Percentiles rank a stretch among this genome's conserved stretches.
Conservation (phyloP, 768 basidiomycete genomes). For the Harrya chromipes region DNA sequence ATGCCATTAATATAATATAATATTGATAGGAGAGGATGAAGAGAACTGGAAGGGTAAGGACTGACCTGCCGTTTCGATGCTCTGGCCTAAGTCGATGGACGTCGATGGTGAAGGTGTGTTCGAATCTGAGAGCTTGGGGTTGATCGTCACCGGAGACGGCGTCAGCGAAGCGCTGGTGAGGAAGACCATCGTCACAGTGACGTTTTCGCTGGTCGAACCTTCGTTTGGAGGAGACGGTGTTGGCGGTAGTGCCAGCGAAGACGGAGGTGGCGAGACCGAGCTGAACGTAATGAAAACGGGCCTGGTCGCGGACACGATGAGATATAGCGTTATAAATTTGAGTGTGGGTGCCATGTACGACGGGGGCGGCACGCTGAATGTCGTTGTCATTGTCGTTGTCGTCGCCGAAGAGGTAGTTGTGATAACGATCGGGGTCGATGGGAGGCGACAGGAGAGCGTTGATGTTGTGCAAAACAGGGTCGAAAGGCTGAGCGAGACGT, state of each 20-base stretch:
- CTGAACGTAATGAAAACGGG: conserved; percentile 2
- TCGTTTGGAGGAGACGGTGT: neutral
- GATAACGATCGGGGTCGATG: no score
- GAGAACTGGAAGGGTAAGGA: neutral
- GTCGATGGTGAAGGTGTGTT: conserved; percentile 1
- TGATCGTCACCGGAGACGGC: no score
- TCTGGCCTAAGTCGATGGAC: neutral
- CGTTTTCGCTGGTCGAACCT: no score
- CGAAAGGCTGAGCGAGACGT: no score
- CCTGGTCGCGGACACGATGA: neutral
- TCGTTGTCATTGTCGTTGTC: neutral
- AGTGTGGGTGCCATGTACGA: neutral
- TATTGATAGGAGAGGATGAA: no score
- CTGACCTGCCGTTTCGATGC: neutral
- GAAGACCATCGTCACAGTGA: no score
- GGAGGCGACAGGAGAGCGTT: no score
- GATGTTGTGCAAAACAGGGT: no score
- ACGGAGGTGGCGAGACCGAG: conserved; percentile 3
- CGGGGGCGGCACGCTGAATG: neutral
- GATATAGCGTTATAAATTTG: conserved; percentile 7
- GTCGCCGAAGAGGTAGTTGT: no score
- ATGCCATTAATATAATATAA: no score
- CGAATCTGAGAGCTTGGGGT: neutral
- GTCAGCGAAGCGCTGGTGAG: no score
- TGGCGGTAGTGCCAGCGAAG: neutral